Conservation (phyloP, 768 basidiomycete genomes). For the Bullera alba region DNA sequence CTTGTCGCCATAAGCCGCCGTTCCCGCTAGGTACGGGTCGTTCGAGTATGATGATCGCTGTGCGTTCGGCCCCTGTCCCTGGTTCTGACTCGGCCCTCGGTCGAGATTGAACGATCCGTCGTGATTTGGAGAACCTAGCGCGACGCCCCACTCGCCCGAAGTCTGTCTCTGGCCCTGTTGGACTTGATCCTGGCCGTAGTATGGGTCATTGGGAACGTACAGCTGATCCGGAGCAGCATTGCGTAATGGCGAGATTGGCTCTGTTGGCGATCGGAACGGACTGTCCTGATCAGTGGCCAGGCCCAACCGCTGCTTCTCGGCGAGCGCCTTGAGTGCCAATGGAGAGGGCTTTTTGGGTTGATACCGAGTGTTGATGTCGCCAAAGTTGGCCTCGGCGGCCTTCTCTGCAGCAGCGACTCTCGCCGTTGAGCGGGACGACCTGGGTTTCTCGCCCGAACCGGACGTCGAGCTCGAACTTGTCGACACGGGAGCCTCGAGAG, state of each 20-base stretch:
- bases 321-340: slow-evolving; percentile 15
- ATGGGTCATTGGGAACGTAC: slow-evolving; percentile 4
- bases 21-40: slow-evolving; percentile 21
- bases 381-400: slow-evolving; percentile 24
- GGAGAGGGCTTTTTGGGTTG: slow-evolving; percentile 35
- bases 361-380: slow-evolving; percentile 23
- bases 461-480: no score
- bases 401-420: slow-evolving; percentile 29
- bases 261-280: neutral
- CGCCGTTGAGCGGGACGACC: slow-evolving; percentile 11
- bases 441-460: neutral
- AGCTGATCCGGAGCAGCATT: slow-evolving; percentile 4
- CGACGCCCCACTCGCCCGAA: slow-evolving; percentile 38
- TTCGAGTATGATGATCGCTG: slow-evolving; percentile 5
- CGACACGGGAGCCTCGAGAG: no score
- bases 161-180: neutral
- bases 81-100: slow-evolving; percentile 3
- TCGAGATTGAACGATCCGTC: slow-evolving; percentile 11
- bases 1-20: neutral
- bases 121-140: slow-evolving; percentile 21
- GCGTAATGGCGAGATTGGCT: neutral
- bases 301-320: slow-evolving; percentile 5
- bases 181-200: neutral
- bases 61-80: neutral
- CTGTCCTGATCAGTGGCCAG: neutral